Evolutionary conservation across 768 basidiomycete genomes (phyloP).

Genomic region (Trametes gibbosa): DNA sequence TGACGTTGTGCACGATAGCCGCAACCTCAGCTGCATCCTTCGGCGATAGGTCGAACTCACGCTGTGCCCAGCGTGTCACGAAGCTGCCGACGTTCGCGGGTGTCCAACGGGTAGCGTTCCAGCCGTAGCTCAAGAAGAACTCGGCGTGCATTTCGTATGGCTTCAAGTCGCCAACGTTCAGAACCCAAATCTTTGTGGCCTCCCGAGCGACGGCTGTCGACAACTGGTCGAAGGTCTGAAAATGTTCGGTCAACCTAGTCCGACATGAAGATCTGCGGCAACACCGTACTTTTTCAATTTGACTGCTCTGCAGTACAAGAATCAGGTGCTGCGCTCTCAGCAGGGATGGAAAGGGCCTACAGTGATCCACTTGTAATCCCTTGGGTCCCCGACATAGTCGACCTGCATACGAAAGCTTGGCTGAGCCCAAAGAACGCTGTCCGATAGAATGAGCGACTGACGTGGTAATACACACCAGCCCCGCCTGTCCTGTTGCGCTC

Average conservation of each 20-base stretch:
- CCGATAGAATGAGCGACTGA: background rate
- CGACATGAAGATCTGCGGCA: background rate
- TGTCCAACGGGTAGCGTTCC: slow-evolving; percentile 56
- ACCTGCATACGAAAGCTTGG: background rate
- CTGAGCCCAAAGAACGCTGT: background rate
- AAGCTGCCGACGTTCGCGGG: slow-evolving; percentile 53
- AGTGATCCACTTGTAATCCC: slow-evolving; percentile 72
- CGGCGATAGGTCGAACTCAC: slow-evolving; percentile 55
- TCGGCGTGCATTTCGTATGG: slow-evolving; percentile 70
- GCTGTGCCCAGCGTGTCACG: slow-evolving; percentile 56
- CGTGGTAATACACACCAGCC: slow-evolving; percentile 59
- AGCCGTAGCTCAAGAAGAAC: slow-evolving; percentile 64
- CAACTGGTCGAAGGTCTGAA: slow-evolving; percentile 64
- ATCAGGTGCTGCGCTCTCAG: background rate
- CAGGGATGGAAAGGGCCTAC: slow-evolving; percentile 29
- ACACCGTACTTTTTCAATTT: slow-evolving; percentile 45
- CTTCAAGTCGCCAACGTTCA: slow-evolving; percentile 77
- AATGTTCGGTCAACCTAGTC: background rate
- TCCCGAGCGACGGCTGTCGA: slow-evolving; percentile 60
- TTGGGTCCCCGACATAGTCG: slow-evolving; percentile 54
- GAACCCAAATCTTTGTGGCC: slow-evolving; percentile 60
- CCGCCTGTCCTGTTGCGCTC: slow-evolving; percentile 64
- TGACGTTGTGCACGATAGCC: slow-evolving; percentile 53
- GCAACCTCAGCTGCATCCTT: slow-evolving; percentile 43
- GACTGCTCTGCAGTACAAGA: slow-evolving; percentile 39